phyloP scores from a whole-genome alignment of 2,329 filamentous ascomycete genomes.

The Trichoderma sp. region DNA sequence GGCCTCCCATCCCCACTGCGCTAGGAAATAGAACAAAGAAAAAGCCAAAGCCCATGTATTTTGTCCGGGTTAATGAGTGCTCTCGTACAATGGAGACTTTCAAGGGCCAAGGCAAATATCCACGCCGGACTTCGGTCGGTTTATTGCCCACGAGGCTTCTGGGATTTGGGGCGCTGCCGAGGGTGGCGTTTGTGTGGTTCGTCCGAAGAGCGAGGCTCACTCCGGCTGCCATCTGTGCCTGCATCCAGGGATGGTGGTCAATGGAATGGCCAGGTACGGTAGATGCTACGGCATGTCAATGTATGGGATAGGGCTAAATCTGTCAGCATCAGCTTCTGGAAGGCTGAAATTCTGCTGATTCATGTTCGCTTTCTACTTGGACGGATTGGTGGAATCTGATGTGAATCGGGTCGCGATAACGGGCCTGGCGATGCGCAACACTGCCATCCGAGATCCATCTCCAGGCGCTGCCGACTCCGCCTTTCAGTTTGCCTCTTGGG shows the following conservation, averaged over 20 bases:
- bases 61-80: neutral
- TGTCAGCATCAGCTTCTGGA: neutral
- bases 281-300: neutral
- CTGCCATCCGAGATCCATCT: constrained; percentile 9
- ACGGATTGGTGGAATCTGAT: neutral
- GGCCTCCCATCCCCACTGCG: constrained; percentile 8
- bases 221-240: neutral
- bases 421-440: constrained; percentile 20
- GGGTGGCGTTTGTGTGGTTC: neutral
- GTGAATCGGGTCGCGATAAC: constrained; percentile 14
- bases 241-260: neutral
- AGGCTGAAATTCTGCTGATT: neutral
- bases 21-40: neutral
- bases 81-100: neutral
- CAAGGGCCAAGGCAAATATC: neutral
- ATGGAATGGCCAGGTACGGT: neutral
- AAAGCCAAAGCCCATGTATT: neutral
- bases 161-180: neutral
- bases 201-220: neutral
- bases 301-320: neutral
- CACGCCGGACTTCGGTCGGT: constrained; percentile 12
- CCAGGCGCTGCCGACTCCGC: neutral
- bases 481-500: constrained; percentile 1
- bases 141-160: constrained; percentile 1
- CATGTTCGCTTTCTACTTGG: neutral